Evolutionary conservation across 164 flowering plant species (phyloP), one percentile per base, ranked within the genome.

Genomic region (Tinospora cordifolia): DNA sequence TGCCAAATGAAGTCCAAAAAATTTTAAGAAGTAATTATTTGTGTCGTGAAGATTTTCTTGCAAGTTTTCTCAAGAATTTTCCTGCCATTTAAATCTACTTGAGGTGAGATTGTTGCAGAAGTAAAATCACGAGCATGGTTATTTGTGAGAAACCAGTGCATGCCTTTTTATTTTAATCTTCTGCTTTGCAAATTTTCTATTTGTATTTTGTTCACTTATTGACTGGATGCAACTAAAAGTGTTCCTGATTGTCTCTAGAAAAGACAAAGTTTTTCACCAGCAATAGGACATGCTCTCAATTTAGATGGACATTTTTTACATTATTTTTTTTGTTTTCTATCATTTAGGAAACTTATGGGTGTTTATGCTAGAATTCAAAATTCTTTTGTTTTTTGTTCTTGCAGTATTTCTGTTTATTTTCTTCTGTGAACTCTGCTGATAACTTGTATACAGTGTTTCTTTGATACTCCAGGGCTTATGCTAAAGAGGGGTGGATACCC

Each of bases 401-500:
- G 30, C 17, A 21, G 44, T 41, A 44, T 14, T 1, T 74, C 60
- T 54, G 24, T 54, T 54, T 54, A 24, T 22, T 34, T 71, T 60
- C 26, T 24, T 68, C 54, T 25, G 60, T 7, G 25, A 46, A 19
- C 34, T 26, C 1, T 47, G 47, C 72, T 80, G 65, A 78, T 73
- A 65, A 66, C 44, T 70, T 75, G 49, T 80, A 65, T 63, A 72
- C 88, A 94, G 99, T 92, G 99, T 77, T 90, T 92, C 78, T 95
- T 92, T 85, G 98, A 95, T 77, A 95, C 98, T 13, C 98, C 99
- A 71, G 99, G 99, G 36, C 82, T 95, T 38, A 90, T 83, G 85
- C 68, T 94, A 58, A 92, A 80, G 66, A 84, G 74, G 36, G 73
- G 78, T 63, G 97, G 98, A 54, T 75, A 71, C 69, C 90, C 90